These are phyloP conservation scores for Hortiboletus campestris DNA, from an alignment of 768 basidiomycete genomes.

Conservation along the genomic window DNA sequence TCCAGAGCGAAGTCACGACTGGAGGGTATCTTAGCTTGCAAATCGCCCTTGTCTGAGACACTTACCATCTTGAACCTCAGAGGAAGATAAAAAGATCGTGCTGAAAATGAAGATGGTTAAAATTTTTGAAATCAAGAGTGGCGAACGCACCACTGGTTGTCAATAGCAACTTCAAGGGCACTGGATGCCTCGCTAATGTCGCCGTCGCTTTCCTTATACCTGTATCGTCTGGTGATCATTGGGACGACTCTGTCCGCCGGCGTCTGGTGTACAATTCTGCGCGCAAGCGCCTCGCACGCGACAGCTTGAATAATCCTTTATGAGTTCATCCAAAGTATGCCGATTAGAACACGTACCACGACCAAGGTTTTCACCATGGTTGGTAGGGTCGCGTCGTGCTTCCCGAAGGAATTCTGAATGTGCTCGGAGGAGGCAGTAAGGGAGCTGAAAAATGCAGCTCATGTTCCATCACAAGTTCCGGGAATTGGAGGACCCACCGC, in stretches of 20 bases:
- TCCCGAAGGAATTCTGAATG: conserved; percentile 80
- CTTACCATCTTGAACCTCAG: conserved; percentile 78
- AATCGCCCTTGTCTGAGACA: not conserved
- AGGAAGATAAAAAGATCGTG: conserved; percentile 81
- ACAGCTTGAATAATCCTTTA: conserved; percentile 44
- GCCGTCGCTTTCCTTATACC: conserved; percentile 69
- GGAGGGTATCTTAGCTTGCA: conserved; percentile 5
- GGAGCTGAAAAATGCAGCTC: conserved; percentile 49
- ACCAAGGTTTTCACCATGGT: conserved; percentile 82
- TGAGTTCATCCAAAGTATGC: not conserved
- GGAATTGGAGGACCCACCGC: conserved; percentile 50
- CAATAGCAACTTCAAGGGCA: conserved; percentile 88
- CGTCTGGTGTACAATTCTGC: conserved; percentile 70
- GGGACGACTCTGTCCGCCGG: conserved; percentile 60
- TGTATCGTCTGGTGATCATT: conserved; percentile 79
- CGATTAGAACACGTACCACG: conserved; percentile 50
- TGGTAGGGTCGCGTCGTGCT: conserved; percentile 76
- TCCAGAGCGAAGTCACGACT: conserved; percentile 86
- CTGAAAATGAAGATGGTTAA: conserved; percentile 35
- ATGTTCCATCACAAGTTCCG: not conserved
- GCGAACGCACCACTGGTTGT: conserved; percentile 71
- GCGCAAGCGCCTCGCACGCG: conserved; percentile 83
- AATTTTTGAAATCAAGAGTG: not conserved
- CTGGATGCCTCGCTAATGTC: conserved; percentile 72
- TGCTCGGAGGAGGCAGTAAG: conserved; percentile 76